These are phyloP conservation scores for Halophytophthora polymorphica DNA, from an alignment of 352 stramenopile genomes.

Conservation along the genomic window DNA sequence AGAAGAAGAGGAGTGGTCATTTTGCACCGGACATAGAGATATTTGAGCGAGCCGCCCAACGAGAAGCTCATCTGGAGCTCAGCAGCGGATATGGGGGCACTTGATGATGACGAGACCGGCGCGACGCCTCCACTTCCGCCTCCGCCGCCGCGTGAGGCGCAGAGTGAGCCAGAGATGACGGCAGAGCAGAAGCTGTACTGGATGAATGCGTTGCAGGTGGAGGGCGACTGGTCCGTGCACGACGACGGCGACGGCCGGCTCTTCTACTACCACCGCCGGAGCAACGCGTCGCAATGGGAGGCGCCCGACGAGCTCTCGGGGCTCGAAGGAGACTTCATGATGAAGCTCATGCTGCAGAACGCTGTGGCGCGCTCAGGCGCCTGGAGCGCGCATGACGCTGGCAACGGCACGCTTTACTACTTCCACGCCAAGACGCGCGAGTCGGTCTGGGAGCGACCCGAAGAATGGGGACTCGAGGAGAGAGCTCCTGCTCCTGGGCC, in stretches of 20 bases:
- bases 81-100: neutral
- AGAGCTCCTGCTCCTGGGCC: conserved; percentile 16
- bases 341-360: conserved; percentile 80
- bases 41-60: too few relatives aligned
- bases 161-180: conserved; percentile 18
- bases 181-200: conserved; percentile 32
- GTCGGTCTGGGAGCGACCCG: conserved; percentile 70
- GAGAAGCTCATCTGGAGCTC: too few relatives aligned
- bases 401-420: conserved; percentile 76
- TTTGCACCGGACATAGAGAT: neutral
- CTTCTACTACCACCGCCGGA: conserved; percentile 73
- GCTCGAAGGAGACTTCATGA: conserved; percentile 75
- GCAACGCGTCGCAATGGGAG: conserved; percentile 54
- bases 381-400: conserved; percentile 74
- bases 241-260: conserved; percentile 66
- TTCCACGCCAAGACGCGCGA: conserved; percentile 68
- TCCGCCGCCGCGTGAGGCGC: conserved; percentile 1
- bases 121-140: neutral
- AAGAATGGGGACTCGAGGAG: conserved; percentile 44
- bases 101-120: neutral
- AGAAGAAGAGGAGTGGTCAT: neutral
- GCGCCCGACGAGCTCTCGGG: conserved; percentile 41
- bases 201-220: conserved; percentile 55
- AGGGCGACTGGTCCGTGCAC: conserved; percentile 67
- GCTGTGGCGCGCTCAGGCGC: conserved; percentile 54